Base-by-base conservation (phyloP, 768 basidiomycete genomes). In the button mushroom (Agaricus bisporus) region DNA sequence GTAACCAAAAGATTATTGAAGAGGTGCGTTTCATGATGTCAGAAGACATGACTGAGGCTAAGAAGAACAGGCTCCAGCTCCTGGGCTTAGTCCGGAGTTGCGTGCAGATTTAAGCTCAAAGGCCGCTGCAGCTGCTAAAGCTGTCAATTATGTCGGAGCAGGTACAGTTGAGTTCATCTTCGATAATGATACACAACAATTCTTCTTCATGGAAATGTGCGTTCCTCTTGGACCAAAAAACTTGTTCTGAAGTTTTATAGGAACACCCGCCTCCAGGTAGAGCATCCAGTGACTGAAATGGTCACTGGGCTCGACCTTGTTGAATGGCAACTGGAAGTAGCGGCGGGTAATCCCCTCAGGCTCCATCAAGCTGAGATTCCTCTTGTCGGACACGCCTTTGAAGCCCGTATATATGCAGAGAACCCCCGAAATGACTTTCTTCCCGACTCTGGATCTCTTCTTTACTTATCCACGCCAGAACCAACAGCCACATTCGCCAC, bases 91-190 rank as follows among this genome's bases (percentile, higher is more conserved):
- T 1, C 72, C 81, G 1, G 89, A 91, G 52, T 75, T 95, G 42
- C 78, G 94, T 28, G 82, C 81, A 28, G 87, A 93, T 60, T 70
- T 98, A 55, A 85, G 91, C 46, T 79, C 78, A 35, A 95, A 94
- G 68, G 94, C 95, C 2, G 79, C 95, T 20, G 91, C 89, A 44
- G 94, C 95, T n/a, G 93, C 94, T 5, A 83, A 79, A 64, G 94
- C 95, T 3, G 94, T 98, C 44, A 78, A 85, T 55, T 98, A 98
- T 63, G 85, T 91, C 29, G 92, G 92, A 29, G 92, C 92, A 9
- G 91, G 91, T 4, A 94, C 91, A 0, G 90, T 95, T n/a, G 94
- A 98, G 65, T 97, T 98, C 61, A 95, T 98, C 58, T 92, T 95
- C 59, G 94, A 98, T 66, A 94, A 91, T 57, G 87, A 94, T 64